Base-by-base conservation (phyloP, 1,284 basidiomycete genomes). In the Ustilago crameri region DNA sequence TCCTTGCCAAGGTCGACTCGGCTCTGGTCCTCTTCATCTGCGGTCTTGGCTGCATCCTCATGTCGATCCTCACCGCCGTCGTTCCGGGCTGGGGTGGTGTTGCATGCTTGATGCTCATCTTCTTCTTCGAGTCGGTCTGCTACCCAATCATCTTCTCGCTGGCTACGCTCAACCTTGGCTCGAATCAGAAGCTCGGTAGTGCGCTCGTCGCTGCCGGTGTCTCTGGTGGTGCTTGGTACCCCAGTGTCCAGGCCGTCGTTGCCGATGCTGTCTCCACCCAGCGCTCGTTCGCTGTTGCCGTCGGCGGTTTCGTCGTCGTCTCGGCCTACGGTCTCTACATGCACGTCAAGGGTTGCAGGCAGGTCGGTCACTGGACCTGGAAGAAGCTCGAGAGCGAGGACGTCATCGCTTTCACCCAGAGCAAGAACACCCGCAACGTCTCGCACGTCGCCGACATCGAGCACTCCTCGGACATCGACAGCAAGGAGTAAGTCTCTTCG, bases 201-300 rank as follows among this genome's bases (percentile, higher is more conserved):
- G 51, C 68, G 0, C 52, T 75, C 17, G 61, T 75, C 9, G 68
- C 69, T 43, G 56, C 52, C 17, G 86, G 90, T 89, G 89, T 91
- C 40, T 88, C 88, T 58, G 90, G 90, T 51, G 91, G 90, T 54
- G 90, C 90, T 20, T 90, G 89, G 87, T 91, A 88, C 83, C 90
- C 91, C 1, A 86, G 89, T 0, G 88, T 90, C 12, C 90, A 91
- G 75, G 91, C 87, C 26, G 86, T 87, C 9, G 84, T 92, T 51
- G 89, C 89, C 12, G 89, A 91, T 78, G 76, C 76, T 2, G 64
- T 54, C 3, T 44, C 20, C n/a, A 71, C 68, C 7, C 52, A n/a
- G 3, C 32, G 46, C 12, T 71, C 68, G 20, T 75, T 51, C 66
- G 57, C 59, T 40, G 51, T 74, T 10, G 44, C 70, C 14, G 61